phyloP scores from a whole-genome alignment of 805 yeast genomes.

The Monosporozyma aerobia region DNA sequence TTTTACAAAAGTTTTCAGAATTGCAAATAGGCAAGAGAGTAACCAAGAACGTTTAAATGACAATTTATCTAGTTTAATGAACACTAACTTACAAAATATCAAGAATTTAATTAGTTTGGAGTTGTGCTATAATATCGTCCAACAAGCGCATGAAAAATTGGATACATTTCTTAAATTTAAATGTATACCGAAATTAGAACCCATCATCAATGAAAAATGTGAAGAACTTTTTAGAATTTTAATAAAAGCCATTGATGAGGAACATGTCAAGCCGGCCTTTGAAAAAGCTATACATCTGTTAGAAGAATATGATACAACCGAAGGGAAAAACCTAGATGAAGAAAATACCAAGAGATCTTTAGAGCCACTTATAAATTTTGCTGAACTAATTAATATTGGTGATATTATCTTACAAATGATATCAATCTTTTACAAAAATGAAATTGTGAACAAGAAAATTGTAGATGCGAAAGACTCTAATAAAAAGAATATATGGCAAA shows the following conservation, averaged over 20 bases:
- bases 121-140: constrained; percentile 60
- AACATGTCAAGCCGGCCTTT: constrained; percentile 82
- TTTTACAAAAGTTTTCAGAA: constrained; percentile 53
- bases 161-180: constrained; percentile 46
- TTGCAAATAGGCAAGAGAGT: constrained; percentile 21
- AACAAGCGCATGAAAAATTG: constrained; percentile 55
- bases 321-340: constrained; percentile 5
- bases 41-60: constrained; percentile 40
- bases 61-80: constrained; percentile 73
- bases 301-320: constrained; percentile 58
- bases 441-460: constrained; percentile 45
- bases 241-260: constrained; percentile 50
- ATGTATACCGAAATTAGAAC: constrained; percentile 20
- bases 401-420: constrained; percentile 89
- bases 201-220: constrained; percentile 23
- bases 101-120: constrained; percentile 74
- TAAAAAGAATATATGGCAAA: constrained; percentile 65
- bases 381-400: constrained; percentile 86
- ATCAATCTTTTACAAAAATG: constrained; percentile 83
- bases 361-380: constrained; percentile 81
- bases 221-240: constrained; percentile 63
- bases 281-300: constrained; percentile 66
- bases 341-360: constrained; percentile 27
- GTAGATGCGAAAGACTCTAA: constrained; percentile 33
- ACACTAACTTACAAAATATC: constrained; percentile 65